Conservation (phyloP, 192 early-diverging fungal species). For the Backusella australiensis region DNA sequence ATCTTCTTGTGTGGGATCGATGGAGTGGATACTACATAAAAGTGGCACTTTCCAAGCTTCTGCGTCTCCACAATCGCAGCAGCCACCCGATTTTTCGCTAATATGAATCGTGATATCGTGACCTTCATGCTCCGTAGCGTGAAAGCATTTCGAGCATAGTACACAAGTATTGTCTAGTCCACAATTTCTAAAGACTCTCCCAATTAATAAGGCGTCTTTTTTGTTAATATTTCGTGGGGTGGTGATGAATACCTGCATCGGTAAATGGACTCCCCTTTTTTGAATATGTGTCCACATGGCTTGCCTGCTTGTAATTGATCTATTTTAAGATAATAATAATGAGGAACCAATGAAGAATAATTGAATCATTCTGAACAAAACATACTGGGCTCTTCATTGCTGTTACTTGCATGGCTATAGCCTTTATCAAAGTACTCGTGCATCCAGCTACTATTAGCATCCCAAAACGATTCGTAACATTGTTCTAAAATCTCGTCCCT, state of each 20-base stretch:
- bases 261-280: conserved; percentile 88
- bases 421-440: conserved; percentile 28
- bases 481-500: conserved; percentile 20
- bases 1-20: neutral
- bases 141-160: conserved; percentile 90
- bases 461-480: conserved; percentile 33
- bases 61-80: conserved; percentile 97
- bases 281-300: conserved; percentile 93
- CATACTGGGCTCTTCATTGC: conserved; percentile 13
- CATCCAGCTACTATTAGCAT: conserved; percentile 23
- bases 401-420: neutral
- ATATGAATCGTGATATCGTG: conserved; percentile 91
- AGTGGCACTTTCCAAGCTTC: conserved; percentile 92
- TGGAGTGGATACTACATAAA: conserved; percentile 81
- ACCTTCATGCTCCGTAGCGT: conserved; percentile 86
- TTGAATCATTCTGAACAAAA: neutral
- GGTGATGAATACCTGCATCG: conserved; percentile 69
- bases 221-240: neutral
- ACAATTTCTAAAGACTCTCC: conserved; percentile 69
- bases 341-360: neutral
- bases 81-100: conserved; percentile 81
- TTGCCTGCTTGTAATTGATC: conserved; percentile 61
- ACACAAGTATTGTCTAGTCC: conserved; percentile 97
- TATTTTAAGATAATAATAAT: neutral
- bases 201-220: neutral